Percentiles rank a stretch among this genome's conserved stretches.
Conservation (phyloP, 2,329 filamentous ascomycete genomes). For the Nothophaeocryptopus gaeumannii region DNA sequence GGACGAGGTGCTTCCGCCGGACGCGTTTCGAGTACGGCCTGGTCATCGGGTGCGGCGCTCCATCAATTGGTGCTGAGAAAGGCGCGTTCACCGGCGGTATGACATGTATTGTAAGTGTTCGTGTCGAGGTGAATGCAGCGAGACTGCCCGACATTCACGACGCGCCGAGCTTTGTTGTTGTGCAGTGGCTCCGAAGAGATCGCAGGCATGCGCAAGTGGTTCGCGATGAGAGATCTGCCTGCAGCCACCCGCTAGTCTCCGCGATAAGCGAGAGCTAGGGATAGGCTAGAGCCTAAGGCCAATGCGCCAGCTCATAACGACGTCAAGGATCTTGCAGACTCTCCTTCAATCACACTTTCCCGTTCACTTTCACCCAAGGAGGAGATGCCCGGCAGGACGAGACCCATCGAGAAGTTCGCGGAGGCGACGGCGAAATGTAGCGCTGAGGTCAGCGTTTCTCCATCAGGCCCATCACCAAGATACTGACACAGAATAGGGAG, state of each 20-base stretch:
- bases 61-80: constrained; percentile 8
- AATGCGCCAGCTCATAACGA: no score
- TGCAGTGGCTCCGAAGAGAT: no score
- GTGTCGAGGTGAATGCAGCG: not conserved
- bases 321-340: no score
- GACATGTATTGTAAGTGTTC: constrained; percentile 11
- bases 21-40: constrained; percentile 35
- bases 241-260: no score
- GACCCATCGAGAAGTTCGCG: constrained; percentile 68
- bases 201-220: no score
- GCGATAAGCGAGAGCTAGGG: no score
- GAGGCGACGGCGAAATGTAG: constrained; percentile 64
- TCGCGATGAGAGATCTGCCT: no score
- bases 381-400: constrained; percentile 47
- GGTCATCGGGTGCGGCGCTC: constrained; percentile 33
- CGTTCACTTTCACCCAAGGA: not conserved
- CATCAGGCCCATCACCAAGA: not conserved
- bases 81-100: constrained; percentile 4
- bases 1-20: constrained; percentile 30
- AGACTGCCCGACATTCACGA: not conserved
- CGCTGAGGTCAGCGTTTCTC: constrained; percentile 52
- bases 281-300: no score
- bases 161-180: no score
- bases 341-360: not conserved
- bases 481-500: constrained; percentile 56